Percentiles rank a stretch among this genome's conserved stretches.
Evolutionary conservation across 306 rosid genomes (phyloP).

Genomic region (Pachyrhizus erosus): DNA sequence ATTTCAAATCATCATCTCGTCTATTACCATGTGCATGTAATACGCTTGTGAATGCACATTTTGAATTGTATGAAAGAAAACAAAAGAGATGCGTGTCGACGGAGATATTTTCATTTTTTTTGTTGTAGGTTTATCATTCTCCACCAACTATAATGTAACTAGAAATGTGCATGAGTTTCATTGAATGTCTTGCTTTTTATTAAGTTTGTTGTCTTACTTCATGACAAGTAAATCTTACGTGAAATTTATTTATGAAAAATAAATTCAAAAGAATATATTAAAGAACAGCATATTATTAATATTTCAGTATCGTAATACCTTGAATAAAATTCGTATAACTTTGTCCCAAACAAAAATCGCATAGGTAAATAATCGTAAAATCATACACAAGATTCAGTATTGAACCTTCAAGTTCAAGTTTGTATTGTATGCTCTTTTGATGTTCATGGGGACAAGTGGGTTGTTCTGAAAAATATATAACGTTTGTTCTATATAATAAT

Average conservation of each 20-base stretch:
- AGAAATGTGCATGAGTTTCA: neutral
- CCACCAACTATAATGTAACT: neutral
- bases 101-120: neutral
- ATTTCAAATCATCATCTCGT: neutral
- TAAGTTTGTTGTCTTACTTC: neutral
- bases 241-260: too few species aligned
- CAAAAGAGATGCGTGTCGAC: neutral
- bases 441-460: constrained; percentile 5
- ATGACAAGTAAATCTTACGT: too few species aligned
- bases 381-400: neutral
- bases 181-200: neutral
- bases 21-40: neutral
- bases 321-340: neutral
- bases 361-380: neutral
- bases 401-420: neutral
- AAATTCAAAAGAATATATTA: too few species aligned
- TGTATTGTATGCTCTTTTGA: neutral
- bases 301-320: neutral
- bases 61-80: neutral
- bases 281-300: too few species aligned
- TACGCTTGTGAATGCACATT: neutral
- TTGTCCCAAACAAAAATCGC: neutral
- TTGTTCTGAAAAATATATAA: neutral
- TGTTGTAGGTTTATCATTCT: neutral
- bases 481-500: neutral